A percentile compares a stretch with the other conserved stretches of the same genome.
Evolutionary conservation across 2,329 filamentous ascomycete species (phyloP).

Genomic region (Didymella sp.): DNA sequence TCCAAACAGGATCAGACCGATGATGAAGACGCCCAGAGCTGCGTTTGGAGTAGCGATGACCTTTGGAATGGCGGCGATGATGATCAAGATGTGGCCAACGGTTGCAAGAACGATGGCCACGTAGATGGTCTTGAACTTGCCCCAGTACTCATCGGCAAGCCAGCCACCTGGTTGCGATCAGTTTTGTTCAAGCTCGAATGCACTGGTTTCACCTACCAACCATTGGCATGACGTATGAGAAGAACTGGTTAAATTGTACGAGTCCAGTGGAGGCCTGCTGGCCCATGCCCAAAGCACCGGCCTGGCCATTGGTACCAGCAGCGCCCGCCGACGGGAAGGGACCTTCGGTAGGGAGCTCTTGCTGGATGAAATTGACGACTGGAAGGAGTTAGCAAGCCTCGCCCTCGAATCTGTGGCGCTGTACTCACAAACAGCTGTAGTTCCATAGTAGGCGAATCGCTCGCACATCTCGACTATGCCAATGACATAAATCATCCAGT

Average conservation of each 20-base stretch:
- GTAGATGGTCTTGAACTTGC: slow-evolving; percentile 65
- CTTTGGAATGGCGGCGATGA: slow-evolving; percentile 60
- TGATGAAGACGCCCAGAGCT: slow-evolving; percentile 57
- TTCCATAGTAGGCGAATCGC: slow-evolving; percentile 43
- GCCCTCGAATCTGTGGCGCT: too few relatives aligned
- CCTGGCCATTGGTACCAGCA: slow-evolving; percentile 34
- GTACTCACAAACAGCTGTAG: slow-evolving; percentile 34
- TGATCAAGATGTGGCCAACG: slow-evolving; percentile 60
- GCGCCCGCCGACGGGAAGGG: slow-evolving; percentile 58
- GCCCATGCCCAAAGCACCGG: slow-evolving; percentile 39
- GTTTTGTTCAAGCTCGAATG: not conserved
- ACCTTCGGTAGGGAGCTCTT: slow-evolving; percentile 57
- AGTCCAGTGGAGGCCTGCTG: slow-evolving; percentile 37
- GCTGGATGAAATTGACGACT: slow-evolving; percentile 47
- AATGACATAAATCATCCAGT: slow-evolving; percentile 41
- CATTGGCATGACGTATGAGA: slow-evolving; percentile 37
- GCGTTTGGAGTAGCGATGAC: slow-evolving; percentile 45
- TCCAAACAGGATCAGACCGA: slow-evolving; percentile 54
- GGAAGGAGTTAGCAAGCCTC: not conserved
- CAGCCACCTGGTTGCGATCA: slow-evolving; percentile 61
- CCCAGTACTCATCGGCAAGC: slow-evolving; percentile 65
- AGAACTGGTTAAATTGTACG: slow-evolving; percentile 30
- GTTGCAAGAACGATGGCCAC: slow-evolving; percentile 65
- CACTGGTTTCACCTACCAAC: slow-evolving; percentile 26
- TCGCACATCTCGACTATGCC: slow-evolving; percentile 43